A percentile compares a stretch with the other conserved stretches of the same genome.
Conservation (phyloP, 441 rosid genomes). For the Croton setiger region DNA sequence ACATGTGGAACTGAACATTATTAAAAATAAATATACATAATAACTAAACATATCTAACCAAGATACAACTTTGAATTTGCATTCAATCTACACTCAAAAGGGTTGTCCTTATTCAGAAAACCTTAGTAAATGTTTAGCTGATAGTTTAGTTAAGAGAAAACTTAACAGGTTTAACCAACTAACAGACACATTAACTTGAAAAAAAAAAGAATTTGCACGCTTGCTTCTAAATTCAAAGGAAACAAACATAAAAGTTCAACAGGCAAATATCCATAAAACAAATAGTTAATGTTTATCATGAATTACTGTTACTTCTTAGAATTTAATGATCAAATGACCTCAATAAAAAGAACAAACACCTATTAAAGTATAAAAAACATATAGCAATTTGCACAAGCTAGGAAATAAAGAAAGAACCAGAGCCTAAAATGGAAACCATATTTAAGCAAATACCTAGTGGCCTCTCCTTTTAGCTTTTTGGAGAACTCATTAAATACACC, state of each 20-base stretch:
- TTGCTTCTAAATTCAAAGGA: neutral
- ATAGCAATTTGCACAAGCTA: neutral
- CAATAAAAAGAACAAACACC: neutral
- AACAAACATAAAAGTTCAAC: neutral
- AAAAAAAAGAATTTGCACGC: neutral
- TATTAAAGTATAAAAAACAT: neutral
- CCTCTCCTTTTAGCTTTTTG: constrained; percentile 71
- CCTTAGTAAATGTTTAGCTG: neutral
- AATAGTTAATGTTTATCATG: neutral
- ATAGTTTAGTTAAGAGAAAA: neutral
- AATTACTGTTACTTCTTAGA: neutral
- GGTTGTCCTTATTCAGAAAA: too few species aligned
- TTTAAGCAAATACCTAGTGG: constrained; percentile 40
- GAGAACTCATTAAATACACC: constrained; percentile 77
- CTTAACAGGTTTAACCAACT: neutral
- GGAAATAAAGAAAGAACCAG: neutral
- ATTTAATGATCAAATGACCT: neutral
- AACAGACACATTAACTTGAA: neutral
- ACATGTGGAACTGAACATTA: neutral
- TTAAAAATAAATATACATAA: neutral
- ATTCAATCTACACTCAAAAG: neutral
- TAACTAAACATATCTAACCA: neutral
- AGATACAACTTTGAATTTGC: neutral
- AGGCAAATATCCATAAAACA: neutral
- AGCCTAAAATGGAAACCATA: neutral